These are phyloP conservation scores for Linnemannia hyalina DNA, from an alignment of 192 early-diverging fungal genomes.

Conservation along the genomic window DNA sequence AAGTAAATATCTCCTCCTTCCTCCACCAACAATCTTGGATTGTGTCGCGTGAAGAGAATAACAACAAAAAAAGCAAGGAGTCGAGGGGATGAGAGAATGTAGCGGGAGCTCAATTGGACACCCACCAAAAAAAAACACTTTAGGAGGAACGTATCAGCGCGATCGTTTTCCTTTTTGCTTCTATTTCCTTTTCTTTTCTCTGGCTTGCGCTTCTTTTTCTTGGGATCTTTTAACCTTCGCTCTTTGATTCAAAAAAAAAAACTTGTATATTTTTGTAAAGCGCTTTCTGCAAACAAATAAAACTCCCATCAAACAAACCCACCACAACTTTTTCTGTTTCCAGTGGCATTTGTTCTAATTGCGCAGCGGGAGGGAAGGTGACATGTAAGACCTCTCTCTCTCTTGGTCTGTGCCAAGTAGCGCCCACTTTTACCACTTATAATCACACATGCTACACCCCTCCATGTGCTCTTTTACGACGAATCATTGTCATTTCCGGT, in stretches of 20 bases:
- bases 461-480: no score
- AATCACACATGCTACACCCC: no score
- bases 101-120: not conserved
- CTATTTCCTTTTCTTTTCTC: constrained; percentile 5
- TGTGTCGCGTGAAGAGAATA: not conserved
- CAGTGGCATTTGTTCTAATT: no score
- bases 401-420: no score
- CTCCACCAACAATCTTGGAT: constrained; percentile 6
- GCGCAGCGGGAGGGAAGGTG: no score
- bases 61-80: not conserved
- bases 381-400: no score
- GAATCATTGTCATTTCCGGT: not conserved
- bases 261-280: constrained; percentile 32
- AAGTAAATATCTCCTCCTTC: constrained; percentile 49
- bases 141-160: constrained; percentile 37
- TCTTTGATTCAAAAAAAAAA: not conserved
- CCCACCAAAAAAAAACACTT: not conserved
- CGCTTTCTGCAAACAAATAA: constrained; percentile 10
- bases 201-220: not conserved
- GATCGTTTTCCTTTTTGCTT: constrained; percentile 20
- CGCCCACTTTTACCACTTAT: no score
- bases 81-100: not conserved
- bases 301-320: not conserved
- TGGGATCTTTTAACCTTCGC: not conserved
- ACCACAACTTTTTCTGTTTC: no score